Evolutionary conservation across 495 filamentous ascomycete genomes (phyloP).

Genomic region (Amphirosellinia nigrospora): DNA sequence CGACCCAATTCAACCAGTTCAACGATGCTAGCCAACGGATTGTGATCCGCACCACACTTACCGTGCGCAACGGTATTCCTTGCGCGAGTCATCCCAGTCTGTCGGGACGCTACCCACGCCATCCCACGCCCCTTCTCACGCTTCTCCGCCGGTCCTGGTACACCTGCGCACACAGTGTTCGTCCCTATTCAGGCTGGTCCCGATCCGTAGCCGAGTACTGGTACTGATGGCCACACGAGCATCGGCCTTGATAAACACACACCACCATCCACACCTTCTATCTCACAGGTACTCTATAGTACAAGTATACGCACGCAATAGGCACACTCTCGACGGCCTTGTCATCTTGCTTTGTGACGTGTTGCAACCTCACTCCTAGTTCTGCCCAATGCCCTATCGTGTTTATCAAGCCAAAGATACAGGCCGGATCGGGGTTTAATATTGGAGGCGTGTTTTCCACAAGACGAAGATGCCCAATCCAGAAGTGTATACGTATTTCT

Average conservation of each 20-base stretch:
- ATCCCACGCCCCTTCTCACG: too few relatives aligned
- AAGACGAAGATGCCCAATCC: background rate
- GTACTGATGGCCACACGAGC: background rate
- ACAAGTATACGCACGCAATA: conserved; percentile 17
- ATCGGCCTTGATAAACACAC: conserved; percentile 4
- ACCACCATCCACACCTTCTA: background rate
- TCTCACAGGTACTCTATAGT: background rate
- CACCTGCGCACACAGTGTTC: background rate
- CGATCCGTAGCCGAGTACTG: background rate
- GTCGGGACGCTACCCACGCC: conserved; percentile 24
- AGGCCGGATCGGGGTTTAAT: conserved; percentile 9
- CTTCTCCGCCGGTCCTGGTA: background rate
- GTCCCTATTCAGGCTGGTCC: too few relatives aligned
- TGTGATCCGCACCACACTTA: conserved; percentile 27
- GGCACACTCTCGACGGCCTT: background rate
- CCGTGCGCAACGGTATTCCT: conserved; percentile 28
- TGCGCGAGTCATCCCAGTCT: conserved; percentile 31
- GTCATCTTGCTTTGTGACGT: conserved; percentile 8
- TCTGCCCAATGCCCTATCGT: background rate
- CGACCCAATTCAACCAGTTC: conserved; percentile 6
- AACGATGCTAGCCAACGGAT: conserved; percentile 29
- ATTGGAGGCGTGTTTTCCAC: background rate
- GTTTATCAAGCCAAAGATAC: background rate
- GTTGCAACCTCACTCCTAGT: background rate
- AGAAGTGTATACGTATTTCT: background rate